Evolutionary conservation across 805 yeast genomes (phyloP).

Genomic region (Starmerella geochares): DNA sequence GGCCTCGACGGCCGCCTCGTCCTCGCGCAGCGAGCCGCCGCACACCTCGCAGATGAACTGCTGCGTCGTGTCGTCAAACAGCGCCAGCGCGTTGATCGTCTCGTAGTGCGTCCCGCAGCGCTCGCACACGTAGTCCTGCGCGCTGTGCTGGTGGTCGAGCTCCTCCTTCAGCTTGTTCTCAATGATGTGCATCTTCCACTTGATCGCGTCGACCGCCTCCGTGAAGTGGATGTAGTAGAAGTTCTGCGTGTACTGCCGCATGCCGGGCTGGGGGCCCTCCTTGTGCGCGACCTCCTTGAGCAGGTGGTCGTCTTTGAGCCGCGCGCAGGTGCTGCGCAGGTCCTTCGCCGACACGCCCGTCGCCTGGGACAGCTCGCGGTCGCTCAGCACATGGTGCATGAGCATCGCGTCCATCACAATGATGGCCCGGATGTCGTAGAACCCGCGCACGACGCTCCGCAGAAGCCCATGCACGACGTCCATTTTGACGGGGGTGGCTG

Average conservation of each 20-base stretch:
- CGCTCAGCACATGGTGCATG: constrained; percentile 80
- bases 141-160: constrained; percentile 71
- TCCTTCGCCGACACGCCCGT: constrained; percentile 80
- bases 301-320: constrained; percentile 73
- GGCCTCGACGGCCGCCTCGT: constrained; percentile 28
- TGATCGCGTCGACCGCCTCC: constrained; percentile 88
- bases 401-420: constrained; percentile 78
- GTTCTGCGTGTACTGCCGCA: constrained; percentile 61
- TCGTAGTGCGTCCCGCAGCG: constrained; percentile 71
- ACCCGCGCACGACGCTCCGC: constrained; percentile 74
- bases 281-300: constrained; percentile 36
- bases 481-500: constrained; percentile 19
- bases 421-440: constrained; percentile 74
- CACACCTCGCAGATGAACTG: constrained; percentile 81
- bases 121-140: constrained; percentile 90
- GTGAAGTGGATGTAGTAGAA: constrained; percentile 82
- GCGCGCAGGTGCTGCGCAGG: constrained; percentile 68
- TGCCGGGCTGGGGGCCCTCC: constrained; percentile 47
- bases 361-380: constrained; percentile 76
- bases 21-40: constrained; percentile 67
- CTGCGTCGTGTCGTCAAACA: constrained; percentile 67
- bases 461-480: constrained; percentile 44
- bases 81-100: constrained; percentile 76
- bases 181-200: constrained; percentile 88
- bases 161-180: constrained; percentile 73